These are phyloP conservation scores for Calonectria pseudoreteaudii DNA, from an alignment of 2,329 filamentous ascomycete species.

Conservation along the genomic window DNA sequence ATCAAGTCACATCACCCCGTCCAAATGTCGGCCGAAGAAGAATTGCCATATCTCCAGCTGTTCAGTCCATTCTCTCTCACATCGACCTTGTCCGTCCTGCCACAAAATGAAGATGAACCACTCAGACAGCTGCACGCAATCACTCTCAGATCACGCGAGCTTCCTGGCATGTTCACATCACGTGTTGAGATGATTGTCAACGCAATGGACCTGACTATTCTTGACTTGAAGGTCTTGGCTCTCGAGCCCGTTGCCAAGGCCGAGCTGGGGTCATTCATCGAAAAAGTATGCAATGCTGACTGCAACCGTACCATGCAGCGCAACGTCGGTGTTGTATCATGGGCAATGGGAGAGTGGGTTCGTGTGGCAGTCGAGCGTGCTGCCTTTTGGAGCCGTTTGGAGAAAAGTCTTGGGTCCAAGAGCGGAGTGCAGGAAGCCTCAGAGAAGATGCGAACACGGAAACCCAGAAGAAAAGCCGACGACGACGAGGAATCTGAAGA, in stretches of 20 bases:
- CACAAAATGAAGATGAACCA: constrained; percentile 47
- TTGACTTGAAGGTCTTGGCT: constrained; percentile 63
- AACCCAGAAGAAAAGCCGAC: constrained; percentile 37
- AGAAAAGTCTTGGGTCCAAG: constrained; percentile 57
- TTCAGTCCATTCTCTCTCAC: constrained; percentile 77
- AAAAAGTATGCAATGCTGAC: constrained; percentile 53
- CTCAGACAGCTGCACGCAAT: constrained; percentile 68
- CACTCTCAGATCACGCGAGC: constrained; percentile 55
- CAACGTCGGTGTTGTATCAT: constrained; percentile 71
- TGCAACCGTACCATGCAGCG: constrained; percentile 60
- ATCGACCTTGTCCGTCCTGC: constrained; percentile 63
- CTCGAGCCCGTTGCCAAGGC: constrained; percentile 69
- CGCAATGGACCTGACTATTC: constrained; percentile 62
- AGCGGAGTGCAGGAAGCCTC: constrained; percentile 41
- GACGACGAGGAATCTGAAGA: constrained; percentile 32
- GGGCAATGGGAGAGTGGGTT: constrained; percentile 78
- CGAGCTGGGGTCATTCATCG: constrained; percentile 68
- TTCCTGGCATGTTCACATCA: constrained; percentile 67
- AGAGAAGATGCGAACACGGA: constrained; percentile 39
- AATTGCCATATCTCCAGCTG: constrained; percentile 75
- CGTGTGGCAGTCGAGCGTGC: constrained; percentile 71
- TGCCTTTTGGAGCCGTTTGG: constrained; percentile 69
- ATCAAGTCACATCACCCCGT: constrained; percentile 73
- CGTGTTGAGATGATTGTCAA: constrained; percentile 70
- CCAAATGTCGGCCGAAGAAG: constrained; percentile 71